Evolutionary conservation across 1,139 yeast genomes (phyloP).

Genomic region (Pichia sp.): DNA sequence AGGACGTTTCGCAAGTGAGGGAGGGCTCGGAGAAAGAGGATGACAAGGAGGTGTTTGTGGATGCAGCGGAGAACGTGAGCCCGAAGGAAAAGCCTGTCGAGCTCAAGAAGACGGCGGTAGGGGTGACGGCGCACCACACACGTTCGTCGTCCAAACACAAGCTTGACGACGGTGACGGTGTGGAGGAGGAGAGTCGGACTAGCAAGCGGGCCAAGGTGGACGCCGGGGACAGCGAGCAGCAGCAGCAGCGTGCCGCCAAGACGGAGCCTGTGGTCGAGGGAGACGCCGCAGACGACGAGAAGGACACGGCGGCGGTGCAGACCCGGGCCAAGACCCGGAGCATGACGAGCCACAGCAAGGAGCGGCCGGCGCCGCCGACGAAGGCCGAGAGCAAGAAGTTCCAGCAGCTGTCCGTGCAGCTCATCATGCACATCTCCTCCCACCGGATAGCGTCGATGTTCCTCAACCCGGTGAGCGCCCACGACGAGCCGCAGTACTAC

Average conservation of each 20-base stretch:
- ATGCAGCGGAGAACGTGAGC: slow-evolving; percentile 7
- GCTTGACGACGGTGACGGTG: slow-evolving; percentile 3
- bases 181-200: neutral
- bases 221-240: too few species aligned
- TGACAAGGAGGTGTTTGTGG: slow-evolving; percentile 11
- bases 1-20: too few species aligned
- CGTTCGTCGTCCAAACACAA: slow-evolving; percentile 4
- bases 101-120: neutral
- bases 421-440: slow-evolving; percentile 61
- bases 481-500: slow-evolving; percentile 68
- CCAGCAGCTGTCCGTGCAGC: slow-evolving; percentile 52
- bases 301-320: neutral
- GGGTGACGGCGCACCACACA: neutral
- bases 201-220: slow-evolving; percentile 2
- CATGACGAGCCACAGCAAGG: slow-evolving; percentile 6
- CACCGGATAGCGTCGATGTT: slow-evolving; percentile 75
- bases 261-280: neutral
- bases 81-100: neutral
- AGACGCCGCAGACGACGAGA: neutral
- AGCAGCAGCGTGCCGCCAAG: too few species aligned
- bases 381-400: slow-evolving; percentile 38
- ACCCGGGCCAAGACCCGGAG: slow-evolving; percentile 14
- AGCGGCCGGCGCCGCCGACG: neutral
- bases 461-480: slow-evolving; percentile 59
- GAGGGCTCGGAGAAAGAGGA: neutral